phyloP scores from a whole-genome alignment of 2,329 filamentous ascomycete species.

The Moelleriella libera region DNA sequence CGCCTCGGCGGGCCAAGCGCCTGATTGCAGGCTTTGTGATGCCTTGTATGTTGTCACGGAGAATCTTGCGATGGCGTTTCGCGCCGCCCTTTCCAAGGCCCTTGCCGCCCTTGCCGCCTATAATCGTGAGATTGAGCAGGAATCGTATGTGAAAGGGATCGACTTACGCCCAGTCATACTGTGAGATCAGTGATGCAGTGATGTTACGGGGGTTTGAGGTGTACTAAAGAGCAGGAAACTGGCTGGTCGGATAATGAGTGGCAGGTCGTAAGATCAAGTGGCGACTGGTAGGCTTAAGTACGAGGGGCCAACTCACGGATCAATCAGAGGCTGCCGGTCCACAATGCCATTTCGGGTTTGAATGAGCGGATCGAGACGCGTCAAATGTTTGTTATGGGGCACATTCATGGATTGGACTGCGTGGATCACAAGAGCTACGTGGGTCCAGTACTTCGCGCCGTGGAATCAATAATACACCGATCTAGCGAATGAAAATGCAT shows the following conservation, averaged over 20 bases:
- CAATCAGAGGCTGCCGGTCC: constrained; percentile 9
- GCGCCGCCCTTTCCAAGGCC: constrained; percentile 95
- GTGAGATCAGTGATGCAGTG: constrained; percentile 2
- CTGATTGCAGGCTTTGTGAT: constrained; percentile 98
- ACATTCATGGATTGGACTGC: too few species aligned
- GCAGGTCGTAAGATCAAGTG: constrained; percentile 2
- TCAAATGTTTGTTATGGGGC: neutral
- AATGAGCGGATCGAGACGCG: neutral
- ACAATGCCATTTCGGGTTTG: too few species aligned
- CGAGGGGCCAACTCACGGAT: constrained; percentile 21
- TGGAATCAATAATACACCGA: too few species aligned
- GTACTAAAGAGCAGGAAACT: constrained; percentile 6
- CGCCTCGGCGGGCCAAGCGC: constrained; percentile 95
- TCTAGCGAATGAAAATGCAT: too few species aligned
- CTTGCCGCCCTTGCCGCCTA: constrained; percentile 92
- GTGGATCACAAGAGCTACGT: too few species aligned
- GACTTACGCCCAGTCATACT: constrained; percentile 63
- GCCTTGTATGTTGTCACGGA: constrained; percentile 98
- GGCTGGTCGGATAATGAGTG: neutral
- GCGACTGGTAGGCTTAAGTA: constrained; percentile 23
- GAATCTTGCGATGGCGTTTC: constrained; percentile 98
- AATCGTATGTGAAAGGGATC: neutral
- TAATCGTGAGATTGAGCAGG: constrained; percentile 1
- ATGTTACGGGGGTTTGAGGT: too few species aligned
- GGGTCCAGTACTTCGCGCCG: too few species aligned